Evolutionary conservation across 2,329 filamentous ascomycete species (phyloP), one percentile per base, ranked within the genome.

Genomic region (Aspergillus tamarii): DNA sequence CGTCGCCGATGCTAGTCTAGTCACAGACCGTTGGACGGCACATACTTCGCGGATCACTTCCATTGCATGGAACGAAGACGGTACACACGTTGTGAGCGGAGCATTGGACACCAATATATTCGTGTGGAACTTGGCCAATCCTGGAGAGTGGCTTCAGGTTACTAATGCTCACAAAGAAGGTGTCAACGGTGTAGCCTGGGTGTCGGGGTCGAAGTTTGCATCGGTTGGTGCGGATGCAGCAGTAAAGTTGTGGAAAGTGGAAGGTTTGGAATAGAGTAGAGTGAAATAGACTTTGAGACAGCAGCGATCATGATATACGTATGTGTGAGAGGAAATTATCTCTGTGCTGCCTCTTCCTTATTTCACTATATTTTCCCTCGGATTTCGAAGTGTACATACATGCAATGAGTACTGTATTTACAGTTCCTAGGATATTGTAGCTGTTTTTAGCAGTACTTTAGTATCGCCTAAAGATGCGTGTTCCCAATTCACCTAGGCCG

Each of bases 141-240:
- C 94, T 0, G 93, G 92, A 2, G 91, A 91, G 78, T 87, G 94
- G 69, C 87, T 96, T 69, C 94, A 95, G 82, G 90, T 89, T 16
- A 81, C 88, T 26, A 96, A 97, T 74, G 93, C 94, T 57, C 95
- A 99, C 81, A 97, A 97, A 81, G 95, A 98, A 74, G 95, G 95
- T 11, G 93, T 98, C 21, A 93, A 91, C 69, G 94, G 92, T 19
- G 90, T 98, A 19, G 86, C 86, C 14, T 99, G 94, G 93, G 84
- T 92, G 16, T 85, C 84, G 32, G 87, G 84, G 63, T 78, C 78
- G 21, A 92, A 87, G 80, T 84, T 98, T 57, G 88, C 91, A 11
- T 96, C 90, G 70, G 88, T 88, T 5, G 95, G 95, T 53, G 91
- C 89, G 12, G 95, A 99, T 84, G 94, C 92, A 39, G 90, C 92